phyloP scores from a whole-genome alignment of 306 rosid species.

The Vigna hirtella region DNA sequence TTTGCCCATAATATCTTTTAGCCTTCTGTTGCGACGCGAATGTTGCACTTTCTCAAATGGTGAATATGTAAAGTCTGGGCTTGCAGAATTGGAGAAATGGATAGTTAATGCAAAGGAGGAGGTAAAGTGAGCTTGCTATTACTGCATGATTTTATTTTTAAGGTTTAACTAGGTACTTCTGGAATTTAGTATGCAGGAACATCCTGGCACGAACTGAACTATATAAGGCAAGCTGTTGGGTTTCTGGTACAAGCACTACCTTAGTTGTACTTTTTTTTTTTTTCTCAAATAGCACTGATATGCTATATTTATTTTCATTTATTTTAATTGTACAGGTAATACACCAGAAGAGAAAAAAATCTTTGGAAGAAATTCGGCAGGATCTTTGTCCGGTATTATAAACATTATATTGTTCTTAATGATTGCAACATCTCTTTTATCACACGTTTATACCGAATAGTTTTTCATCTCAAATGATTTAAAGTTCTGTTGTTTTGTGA shows the following conservation, averaged over 20 bases:
- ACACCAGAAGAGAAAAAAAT: slow-evolving; percentile 89
- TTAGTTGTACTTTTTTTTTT: neutral
- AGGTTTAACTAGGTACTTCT: slow-evolving; percentile 35
- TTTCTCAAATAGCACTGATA: neutral
- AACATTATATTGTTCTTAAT: slow-evolving; percentile 20
- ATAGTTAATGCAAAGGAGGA: slow-evolving; percentile 73
- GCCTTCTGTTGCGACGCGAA: slow-evolving; percentile 86
- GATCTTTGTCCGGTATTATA: slow-evolving; percentile 89
- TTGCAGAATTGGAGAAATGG: slow-evolving; percentile 94
- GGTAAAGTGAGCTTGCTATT: slow-evolving; percentile 51
- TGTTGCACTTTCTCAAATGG: slow-evolving; percentile 95
- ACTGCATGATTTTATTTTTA: slow-evolving; percentile 8
- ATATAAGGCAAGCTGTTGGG: slow-evolving; percentile 87
- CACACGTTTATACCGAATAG: neutral
- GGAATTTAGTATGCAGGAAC: slow-evolving; percentile 79
- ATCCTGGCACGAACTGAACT: slow-evolving; percentile 87
- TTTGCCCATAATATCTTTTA: slow-evolving; percentile 36
- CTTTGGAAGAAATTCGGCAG: slow-evolving; percentile 78
- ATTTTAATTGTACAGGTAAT: slow-evolving; percentile 66
- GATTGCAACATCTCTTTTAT: neutral
- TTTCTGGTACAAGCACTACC: slow-evolving; percentile 67
- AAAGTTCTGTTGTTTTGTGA: neutral
- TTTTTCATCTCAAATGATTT: neutral
- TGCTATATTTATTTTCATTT: slow-evolving; percentile 17
- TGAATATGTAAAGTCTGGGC: slow-evolving; percentile 90